These are phyloP conservation scores for Ilyonectria mors-panacis DNA, from an alignment of 2,329 filamentous ascomycete species.

Conservation along the genomic window DNA sequence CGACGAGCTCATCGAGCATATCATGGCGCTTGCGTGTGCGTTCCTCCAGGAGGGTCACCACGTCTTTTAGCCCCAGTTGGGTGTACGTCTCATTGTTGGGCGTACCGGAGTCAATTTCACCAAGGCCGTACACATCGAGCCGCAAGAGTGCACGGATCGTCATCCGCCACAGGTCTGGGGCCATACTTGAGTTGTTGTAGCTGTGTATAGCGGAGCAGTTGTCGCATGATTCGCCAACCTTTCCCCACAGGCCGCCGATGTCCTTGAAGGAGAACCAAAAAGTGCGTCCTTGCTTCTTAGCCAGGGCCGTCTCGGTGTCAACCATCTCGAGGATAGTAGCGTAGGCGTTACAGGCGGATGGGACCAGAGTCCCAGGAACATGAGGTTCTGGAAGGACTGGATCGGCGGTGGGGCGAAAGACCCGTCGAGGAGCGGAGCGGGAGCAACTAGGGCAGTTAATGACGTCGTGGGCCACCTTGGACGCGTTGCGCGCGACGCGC, in stretches of 20 bases:
- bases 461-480: slow-evolving; percentile 65
- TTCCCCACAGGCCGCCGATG: slow-evolving; percentile 66
- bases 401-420: slow-evolving; percentile 57
- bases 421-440: slow-evolving; percentile 54
- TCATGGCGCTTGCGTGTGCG: slow-evolving; percentile 65
- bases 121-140: slow-evolving; percentile 70
- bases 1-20: slow-evolving; percentile 62
- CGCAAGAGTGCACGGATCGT: slow-evolving; percentile 68
- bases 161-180: slow-evolving; percentile 68
- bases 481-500: slow-evolving; percentile 62
- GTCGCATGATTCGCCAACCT: slow-evolving; percentile 44
- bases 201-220: slow-evolving; percentile 47
- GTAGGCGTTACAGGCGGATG: slow-evolving; percentile 72
- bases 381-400: slow-evolving; percentile 70
- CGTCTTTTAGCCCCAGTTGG: slow-evolving; percentile 68
- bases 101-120: slow-evolving; percentile 34
- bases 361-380: slow-evolving; percentile 72
- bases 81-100: slow-evolving; percentile 38
- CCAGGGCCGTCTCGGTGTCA: slow-evolving; percentile 64
- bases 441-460: slow-evolving; percentile 68
- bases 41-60: slow-evolving; percentile 68
- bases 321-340: slow-evolving; percentile 68
- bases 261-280: slow-evolving; percentile 62
- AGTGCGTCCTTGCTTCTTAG: slow-evolving; percentile 58
- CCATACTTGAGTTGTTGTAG: slow-evolving; percentile 63